These are phyloP conservation scores for Huntiella savannae DNA, from an alignment of 2,329 filamentous ascomycete genomes.

Conservation along the genomic window DNA sequence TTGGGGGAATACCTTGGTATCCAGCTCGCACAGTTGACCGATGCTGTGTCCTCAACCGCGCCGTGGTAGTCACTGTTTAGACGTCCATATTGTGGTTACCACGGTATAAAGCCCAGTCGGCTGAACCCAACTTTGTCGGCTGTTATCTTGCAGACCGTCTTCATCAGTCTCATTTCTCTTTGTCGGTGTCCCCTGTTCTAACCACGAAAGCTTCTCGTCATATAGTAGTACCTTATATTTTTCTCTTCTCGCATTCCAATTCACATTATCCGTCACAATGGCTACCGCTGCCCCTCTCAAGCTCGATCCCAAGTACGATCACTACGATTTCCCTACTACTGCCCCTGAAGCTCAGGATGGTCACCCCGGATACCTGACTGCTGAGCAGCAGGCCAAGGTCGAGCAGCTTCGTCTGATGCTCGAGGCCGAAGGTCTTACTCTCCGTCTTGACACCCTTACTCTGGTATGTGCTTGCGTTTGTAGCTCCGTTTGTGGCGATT, in stretches of 20 bases:
- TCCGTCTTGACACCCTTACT: constrained; percentile 80
- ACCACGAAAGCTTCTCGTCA: too few species aligned
- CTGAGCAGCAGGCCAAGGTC: constrained; percentile 76
- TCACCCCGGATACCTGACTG: constrained; percentile 73
- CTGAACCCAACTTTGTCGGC: too few species aligned
- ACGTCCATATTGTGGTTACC: too few species aligned
- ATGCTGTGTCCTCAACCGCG: too few species aligned
- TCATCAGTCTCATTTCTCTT: too few species aligned
- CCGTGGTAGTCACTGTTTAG: too few species aligned
- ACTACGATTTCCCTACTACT: constrained; percentile 81
- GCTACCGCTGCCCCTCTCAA: constrained; percentile 21
- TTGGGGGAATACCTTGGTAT: too few species aligned
- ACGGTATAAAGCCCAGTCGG: too few species aligned
- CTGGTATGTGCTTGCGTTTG: constrained; percentile 36
- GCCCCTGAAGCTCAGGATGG: constrained; percentile 52
- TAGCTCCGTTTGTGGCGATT: neutral
- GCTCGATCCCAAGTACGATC: constrained; percentile 78
- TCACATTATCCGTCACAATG: constrained; percentile 6
- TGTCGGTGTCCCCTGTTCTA: too few species aligned
- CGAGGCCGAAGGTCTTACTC: constrained; percentile 63
- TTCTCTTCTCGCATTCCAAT: neutral
- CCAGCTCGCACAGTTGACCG: too few species aligned
- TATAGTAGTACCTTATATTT: too few species aligned
- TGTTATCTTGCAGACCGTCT: too few species aligned
- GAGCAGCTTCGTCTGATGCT: constrained; percentile 68